Conservation (phyloP, 345 rosid species). For the Mangifera indica region DNA sequence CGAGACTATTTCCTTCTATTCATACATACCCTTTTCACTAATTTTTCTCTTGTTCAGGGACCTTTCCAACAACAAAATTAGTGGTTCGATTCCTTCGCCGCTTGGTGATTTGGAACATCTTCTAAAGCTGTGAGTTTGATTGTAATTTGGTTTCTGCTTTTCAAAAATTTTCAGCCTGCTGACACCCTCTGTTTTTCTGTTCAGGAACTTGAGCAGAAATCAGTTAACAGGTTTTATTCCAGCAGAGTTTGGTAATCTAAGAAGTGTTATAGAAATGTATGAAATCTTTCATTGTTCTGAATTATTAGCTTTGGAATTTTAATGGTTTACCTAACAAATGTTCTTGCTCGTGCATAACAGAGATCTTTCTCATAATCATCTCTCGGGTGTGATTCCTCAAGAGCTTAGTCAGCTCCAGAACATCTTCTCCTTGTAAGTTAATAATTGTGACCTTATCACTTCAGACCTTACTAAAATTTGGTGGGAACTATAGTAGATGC, state of each 20-base stretch:
- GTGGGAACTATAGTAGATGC: background rate
- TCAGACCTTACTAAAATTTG: background rate
- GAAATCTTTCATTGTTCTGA: slow-evolving; percentile 20
- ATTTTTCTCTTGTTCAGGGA: slow-evolving; percentile 48
- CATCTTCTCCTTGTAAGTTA: slow-evolving; percentile 63
- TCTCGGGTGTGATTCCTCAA: slow-evolving; percentile 73
- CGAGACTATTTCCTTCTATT: slow-evolving; percentile 6
- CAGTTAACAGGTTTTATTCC: slow-evolving; percentile 68
- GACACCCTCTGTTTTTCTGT: slow-evolving; percentile 14
- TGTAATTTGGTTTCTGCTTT: slow-evolving; percentile 11
- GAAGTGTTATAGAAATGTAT: slow-evolving; percentile 91
- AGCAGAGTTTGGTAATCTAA: slow-evolving; percentile 81
- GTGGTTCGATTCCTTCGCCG: slow-evolving; percentile 80
- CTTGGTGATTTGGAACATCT: slow-evolving; percentile 97
- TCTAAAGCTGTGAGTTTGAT: slow-evolving; percentile 69
- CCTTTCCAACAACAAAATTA: slow-evolving; percentile 75
- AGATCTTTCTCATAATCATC: slow-evolving; percentile 87
- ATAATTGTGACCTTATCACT: background rate
- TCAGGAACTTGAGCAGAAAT: slow-evolving; percentile 86
- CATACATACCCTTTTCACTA: slow-evolving; percentile 3
- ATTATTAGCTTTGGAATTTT: slow-evolving; percentile 8
- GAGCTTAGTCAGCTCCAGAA: slow-evolving; percentile 79
- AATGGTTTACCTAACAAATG: slow-evolving; percentile 5
- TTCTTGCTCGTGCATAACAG: slow-evolving; percentile 38
- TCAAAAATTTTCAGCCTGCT: slow-evolving; percentile 9